Base-by-base conservation (phyloP, 2,329 filamentous ascomycete species). In the Mariannaea elegans region DNA sequence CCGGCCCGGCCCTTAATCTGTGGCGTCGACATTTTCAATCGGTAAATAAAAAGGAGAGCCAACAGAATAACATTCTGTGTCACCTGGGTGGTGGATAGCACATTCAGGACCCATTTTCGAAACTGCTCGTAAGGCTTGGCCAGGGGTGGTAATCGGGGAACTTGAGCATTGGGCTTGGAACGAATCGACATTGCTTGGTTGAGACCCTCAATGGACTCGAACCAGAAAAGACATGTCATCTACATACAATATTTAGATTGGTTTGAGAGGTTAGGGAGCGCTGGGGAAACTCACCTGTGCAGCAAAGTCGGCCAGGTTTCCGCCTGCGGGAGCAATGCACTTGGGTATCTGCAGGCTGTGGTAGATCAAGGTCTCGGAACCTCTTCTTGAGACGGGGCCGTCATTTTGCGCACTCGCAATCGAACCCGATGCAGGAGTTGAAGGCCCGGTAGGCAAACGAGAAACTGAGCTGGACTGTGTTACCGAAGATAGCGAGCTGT, bases 201-300 rank as follows among this genome's bases (percentile, higher is more conserved):
- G 14, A 98, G 80, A 19, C 90, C 90, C n/a, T 90, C 85, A 41
- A 91, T 90, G 14, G 90, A 91, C 77, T 98, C 94, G 74, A 98
- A 98, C 94, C 95, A 98, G 79, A 98, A 97, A 13, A 99, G 83
- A 73, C 94, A 97, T 12, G 94, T 97, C 77, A 98, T 92, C 92
- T 97, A 71, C 38, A 24, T n/a, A 42, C 34, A 36, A n/a, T n/a
- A n/a, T n/a, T n/a, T n/a, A n/a, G 23, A 19, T 69, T 48, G 70
- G 64, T 39, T 42, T 42, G 45, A 13, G 46, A 19, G 36, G 7
- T 2, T 7, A 2, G 36, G 16, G 18, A 29, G 45, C 5, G 9
- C 19, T 18, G 7, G 12, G 47, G n/a, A 41, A 13, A 74, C 81
- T 67, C 77, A 94, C 91, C 83, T 93, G 87, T 57, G 93, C 92